Evolutionary conservation across 768 basidiomycete genomes (phyloP), one percentile per base, ranked within the genome.

Genomic region (Postia placenta): DNA sequence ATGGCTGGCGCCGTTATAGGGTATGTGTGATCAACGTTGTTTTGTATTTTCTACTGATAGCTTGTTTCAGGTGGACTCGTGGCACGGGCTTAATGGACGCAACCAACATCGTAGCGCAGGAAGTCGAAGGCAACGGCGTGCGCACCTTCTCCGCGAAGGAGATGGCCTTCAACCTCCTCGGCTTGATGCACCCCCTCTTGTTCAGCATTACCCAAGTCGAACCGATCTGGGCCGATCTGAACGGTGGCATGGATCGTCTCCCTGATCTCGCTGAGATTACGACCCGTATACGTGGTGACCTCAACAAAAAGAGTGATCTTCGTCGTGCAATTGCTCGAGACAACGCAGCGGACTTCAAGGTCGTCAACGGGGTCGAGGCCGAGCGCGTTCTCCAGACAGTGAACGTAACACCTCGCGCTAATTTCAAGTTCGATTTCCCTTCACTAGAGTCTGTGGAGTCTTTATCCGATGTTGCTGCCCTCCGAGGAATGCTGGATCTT

Each of bases 91-190:
- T 99, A 44, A 98, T 99, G 96, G 85, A 80, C 49, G 87, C 93
- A 3, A 94, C 92, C 38, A 94, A 94, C 71, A 90, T 87, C 37
- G 86, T 97, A 45, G 92, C 96, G 23, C 89, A 94, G 50, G 92
- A 92, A 47, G 78, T 99, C 37, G 96, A 99, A 71, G 78, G 83
- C 50, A 79, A 87, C 54, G 96, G 96, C 53, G 91, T 96, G 50
- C 83, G 96, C 56, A 99, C 96, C 1, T 99, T 98, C 81, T 98
- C 95, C 0, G 88, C 96, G 24, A 98, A 98, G 73, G 96, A 99
- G 71, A 99, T 98, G 96, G 94, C 96, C 0, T 99, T 99, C 82
- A 99, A 99, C 69, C 92, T 99, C 60, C 85, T 99, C 47, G 95
- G 96, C 52, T 78, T 99, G 43, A 98, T 99, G 95, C 96, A 99